phyloP scores from a whole-genome alignment of 163 green algal species.

The Smithsoniella earleae region DNA sequence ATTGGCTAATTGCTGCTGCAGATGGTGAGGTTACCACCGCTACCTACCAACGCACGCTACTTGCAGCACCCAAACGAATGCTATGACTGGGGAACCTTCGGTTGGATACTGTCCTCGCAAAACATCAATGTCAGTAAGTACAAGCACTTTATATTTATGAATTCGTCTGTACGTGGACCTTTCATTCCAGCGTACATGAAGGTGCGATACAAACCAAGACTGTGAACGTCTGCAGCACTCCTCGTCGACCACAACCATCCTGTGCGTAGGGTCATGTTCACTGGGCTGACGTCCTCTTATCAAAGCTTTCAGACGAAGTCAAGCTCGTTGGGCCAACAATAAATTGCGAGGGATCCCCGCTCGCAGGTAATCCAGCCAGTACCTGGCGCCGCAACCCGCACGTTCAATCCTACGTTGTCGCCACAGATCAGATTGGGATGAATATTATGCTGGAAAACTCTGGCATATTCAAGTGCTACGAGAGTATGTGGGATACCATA shows the following conservation, averaged over 20 bases:
- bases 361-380: neutral
- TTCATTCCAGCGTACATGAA: conserved; percentile 51
- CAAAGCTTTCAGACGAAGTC: conserved; percentile 28
- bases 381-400: conserved; percentile 36
- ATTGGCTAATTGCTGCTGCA: neutral
- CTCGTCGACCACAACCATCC: neutral
- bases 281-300: conserved; percentile 18
- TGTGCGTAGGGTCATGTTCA: conserved; percentile 22
- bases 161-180: conserved; percentile 56
- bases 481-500: conserved; percentile 37
- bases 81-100: conserved; percentile 58
- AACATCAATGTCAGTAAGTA: conserved; percentile 45
- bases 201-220: neutral
- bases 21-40: neutral
- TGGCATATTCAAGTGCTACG: conserved; percentile 40
- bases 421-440: conserved; percentile 34
- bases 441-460: conserved; percentile 33
- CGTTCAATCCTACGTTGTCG: conserved; percentile 35
- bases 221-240: neutral
- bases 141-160: conserved; percentile 65
- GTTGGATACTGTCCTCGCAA: conserved; percentile 41
- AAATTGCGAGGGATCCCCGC: conserved; percentile 37
- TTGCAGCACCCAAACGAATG: conserved; percentile 49
- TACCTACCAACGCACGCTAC: conserved; percentile 48
- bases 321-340: conserved; percentile 38